Percentiles rank a stretch among this genome's conserved stretches.
These are phyloP conservation scores for Phyllosticta citrichinensis DNA, from an alignment of 2,329 filamentous ascomycete species.

Conservation along the genomic window DNA sequence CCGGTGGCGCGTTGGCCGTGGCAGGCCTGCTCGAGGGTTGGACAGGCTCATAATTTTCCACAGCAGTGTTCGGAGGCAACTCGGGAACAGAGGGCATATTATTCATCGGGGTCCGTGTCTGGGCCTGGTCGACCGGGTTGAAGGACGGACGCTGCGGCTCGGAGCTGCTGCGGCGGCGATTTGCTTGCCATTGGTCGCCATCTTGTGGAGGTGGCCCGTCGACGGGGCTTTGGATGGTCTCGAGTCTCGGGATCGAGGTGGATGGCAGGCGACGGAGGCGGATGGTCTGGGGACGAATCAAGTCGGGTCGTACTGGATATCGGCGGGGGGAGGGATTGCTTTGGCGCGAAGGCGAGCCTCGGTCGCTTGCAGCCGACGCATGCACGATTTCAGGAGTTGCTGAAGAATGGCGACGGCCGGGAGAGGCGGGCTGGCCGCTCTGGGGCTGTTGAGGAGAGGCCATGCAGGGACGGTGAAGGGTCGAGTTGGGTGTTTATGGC, in stretches of 20 bases:
- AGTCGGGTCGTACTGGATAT: neutral
- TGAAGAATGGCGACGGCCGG: neutral
- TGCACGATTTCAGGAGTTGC: neutral
- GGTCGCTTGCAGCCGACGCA: neutral
- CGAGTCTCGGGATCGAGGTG: neutral
- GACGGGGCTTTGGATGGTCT: slow-evolving; percentile 2
- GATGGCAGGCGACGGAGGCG: slow-evolving; percentile 5
- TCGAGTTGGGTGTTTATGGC: neutral
- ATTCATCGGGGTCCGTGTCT: neutral
- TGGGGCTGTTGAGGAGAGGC: neutral
- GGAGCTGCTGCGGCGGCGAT: slow-evolving; percentile 8
- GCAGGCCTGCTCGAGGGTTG: neutral
- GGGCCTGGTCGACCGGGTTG: slow-evolving; percentile 1
- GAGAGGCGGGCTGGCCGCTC: neutral
- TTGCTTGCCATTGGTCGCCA: slow-evolving; percentile 6
- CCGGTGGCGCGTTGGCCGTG: neutral
- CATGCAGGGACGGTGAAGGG: neutral
- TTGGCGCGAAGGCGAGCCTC: neutral
- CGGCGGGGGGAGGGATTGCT: neutral
- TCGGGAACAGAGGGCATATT: slow-evolving; percentile 10
- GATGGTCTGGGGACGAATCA: neutral
- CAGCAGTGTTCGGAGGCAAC: neutral
- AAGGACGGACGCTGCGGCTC: slow-evolving; percentile 8
- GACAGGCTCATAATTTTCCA: neutral
- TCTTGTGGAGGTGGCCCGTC: neutral